phyloP scores from a whole-genome alignment of 2,329 filamentous ascomycete genomes.

The Colletotrichum sp. region DNA sequence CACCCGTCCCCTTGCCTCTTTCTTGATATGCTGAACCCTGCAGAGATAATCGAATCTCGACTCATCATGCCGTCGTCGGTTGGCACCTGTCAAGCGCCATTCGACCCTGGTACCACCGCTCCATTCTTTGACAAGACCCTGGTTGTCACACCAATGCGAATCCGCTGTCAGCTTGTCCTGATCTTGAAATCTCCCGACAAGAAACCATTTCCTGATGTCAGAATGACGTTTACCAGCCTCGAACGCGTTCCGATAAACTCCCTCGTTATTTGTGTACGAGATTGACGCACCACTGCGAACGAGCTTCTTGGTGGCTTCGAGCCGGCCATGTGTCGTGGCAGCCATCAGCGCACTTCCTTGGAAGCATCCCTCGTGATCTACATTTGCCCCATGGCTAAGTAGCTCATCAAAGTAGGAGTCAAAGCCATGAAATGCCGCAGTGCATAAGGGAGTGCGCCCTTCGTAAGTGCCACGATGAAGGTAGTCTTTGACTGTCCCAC shows the following conservation, averaged over 20 bases:
- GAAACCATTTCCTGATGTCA: neutral
- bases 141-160: neutral
- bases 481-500: too few species aligned
- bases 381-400: too few species aligned
- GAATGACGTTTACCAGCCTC: neutral
- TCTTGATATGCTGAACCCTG: fast-evolving
- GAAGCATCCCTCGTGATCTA: neutral
- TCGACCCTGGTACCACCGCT: fast-evolving
- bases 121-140: neutral
- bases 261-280: neutral
- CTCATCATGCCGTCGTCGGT: neutral
- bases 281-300: neutral
- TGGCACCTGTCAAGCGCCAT: neutral
- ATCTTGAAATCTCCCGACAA: neutral
- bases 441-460: too few species aligned
- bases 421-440: too few species aligned
- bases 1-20: fast-evolving
- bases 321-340: neutral
- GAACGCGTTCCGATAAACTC: neutral
- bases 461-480: too few species aligned
- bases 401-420: too few species aligned
- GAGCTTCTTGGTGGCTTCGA: neutral
- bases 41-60: neutral
- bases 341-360: neutral
- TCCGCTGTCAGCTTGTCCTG: neutral